Conservation (phyloP, 2,329 filamentous ascomycete species). For the Fusarium sp. region DNA sequence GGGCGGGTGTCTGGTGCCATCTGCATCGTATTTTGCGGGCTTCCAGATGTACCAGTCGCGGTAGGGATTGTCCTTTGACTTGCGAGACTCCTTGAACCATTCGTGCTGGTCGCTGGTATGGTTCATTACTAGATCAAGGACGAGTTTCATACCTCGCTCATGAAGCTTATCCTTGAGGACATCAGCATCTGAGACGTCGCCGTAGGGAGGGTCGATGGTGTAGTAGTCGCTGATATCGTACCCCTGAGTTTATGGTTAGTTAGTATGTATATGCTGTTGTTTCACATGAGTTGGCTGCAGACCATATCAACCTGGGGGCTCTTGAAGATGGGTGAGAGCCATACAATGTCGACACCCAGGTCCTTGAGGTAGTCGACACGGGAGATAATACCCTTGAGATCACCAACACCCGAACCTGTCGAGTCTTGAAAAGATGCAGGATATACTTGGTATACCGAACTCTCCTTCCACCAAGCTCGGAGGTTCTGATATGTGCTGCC, state of each 20-base stretch:
- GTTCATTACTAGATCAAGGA: slow-evolving; percentile 78
- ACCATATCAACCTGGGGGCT: slow-evolving; percentile 72
- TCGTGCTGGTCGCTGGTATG: slow-evolving; percentile 69
- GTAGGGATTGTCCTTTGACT: slow-evolving; percentile 62
- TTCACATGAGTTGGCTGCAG: slow-evolving; percentile 4
- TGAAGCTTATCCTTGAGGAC: slow-evolving; percentile 68
- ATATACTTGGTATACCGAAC: slow-evolving; percentile 69
- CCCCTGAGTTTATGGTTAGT: slow-evolving; percentile 53
- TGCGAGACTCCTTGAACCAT: slow-evolving; percentile 66
- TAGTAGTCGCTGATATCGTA: slow-evolving; percentile 78
- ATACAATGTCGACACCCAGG: slow-evolving; percentile 67
- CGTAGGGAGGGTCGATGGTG: slow-evolving; percentile 71
- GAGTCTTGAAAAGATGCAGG: slow-evolving; percentile 69
- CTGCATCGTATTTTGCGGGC: slow-evolving; percentile 61
- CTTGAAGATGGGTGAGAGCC: slow-evolving; percentile 60
- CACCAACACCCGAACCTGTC: slow-evolving; percentile 64
- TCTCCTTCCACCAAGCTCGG: slow-evolving; percentile 67
- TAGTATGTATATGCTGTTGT: background rate
- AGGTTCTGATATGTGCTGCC: slow-evolving; percentile 36
- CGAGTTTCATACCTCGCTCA: slow-evolving; percentile 70
- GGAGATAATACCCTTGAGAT: slow-evolving; percentile 66
- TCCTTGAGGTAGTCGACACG: slow-evolving; percentile 63
- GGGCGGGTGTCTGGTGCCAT: slow-evolving; percentile 68
- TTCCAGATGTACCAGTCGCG: slow-evolving; percentile 74
- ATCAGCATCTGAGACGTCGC: slow-evolving; percentile 73